phyloP scores from a whole-genome alignment of 2,329 filamentous ascomycete species.

The Sarocladiaceae sp. region DNA sequence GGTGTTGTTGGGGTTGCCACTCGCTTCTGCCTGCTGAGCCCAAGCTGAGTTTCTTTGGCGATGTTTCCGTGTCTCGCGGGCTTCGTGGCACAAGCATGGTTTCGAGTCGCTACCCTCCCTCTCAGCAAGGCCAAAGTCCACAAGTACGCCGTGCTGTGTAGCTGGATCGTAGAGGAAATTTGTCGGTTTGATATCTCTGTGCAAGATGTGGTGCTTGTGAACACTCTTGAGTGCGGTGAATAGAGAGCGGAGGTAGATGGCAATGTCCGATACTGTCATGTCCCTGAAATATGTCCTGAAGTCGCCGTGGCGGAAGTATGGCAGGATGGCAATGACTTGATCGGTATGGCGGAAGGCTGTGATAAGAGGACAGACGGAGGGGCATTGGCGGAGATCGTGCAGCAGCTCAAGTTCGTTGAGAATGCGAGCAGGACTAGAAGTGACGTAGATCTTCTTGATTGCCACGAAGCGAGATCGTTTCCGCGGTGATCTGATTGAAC shows the following conservation, averaged over 20 bases:
- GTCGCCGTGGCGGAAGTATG: constrained; percentile 93
- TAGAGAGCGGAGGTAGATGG: constrained; percentile 82
- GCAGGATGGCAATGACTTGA: constrained; percentile 90
- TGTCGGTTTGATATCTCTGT: constrained; percentile 95
- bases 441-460: constrained; percentile 99
- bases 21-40: constrained; percentile 37
- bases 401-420: constrained; percentile 94
- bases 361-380: constrained; percentile 88
- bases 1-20: constrained; percentile 21
- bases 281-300: constrained; percentile 93
- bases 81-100: constrained; percentile 76
- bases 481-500: constrained; percentile 22
- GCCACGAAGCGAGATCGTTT: constrained; percentile 72
- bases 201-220: constrained; percentile 79
- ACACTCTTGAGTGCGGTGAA: constrained; percentile 82
- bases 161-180: constrained; percentile 92
- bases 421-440: constrained; percentile 87
- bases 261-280: constrained; percentile 81
- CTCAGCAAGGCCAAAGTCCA: constrained; percentile 98
- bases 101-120: constrained; percentile 71
- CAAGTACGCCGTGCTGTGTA: constrained; percentile 78
- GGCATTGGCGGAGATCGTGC: constrained; percentile 76
- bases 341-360: constrained; percentile 94
- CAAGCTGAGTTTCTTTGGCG: constrained; percentile 55
- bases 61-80: constrained; percentile 56